Evolutionary conservation across 805 yeast species (phyloP).

Genomic region (Candida peoriensis): DNA sequence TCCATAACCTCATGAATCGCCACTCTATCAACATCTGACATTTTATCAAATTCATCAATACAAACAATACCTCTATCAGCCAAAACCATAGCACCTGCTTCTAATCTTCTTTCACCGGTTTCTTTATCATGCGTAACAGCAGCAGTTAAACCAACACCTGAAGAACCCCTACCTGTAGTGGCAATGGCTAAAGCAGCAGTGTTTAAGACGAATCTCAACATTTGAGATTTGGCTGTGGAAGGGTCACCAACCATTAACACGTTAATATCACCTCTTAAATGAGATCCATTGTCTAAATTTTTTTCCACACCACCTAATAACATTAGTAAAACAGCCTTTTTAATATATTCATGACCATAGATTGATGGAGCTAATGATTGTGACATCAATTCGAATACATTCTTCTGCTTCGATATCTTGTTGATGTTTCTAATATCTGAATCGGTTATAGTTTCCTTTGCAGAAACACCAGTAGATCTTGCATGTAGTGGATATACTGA

Average conservation of each 20-base stretch:
- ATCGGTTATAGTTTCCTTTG: conserved; percentile 65
- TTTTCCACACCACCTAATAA: conserved; percentile 92
- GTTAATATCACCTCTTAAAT: conserved; percentile 96
- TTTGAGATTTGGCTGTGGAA: conserved; percentile 95
- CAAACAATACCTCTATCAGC: conserved; percentile 98
- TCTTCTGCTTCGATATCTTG: conserved; percentile 60
- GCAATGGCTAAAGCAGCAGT: conserved; percentile 96
- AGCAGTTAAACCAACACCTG: conserved; percentile 99
- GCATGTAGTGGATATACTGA: conserved; percentile 87
- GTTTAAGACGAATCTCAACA: conserved; percentile 87
- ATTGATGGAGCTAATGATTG: conserved; percentile 94
- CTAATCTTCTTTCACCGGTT: conserved; percentile 93
- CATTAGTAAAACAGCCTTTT: conserved; percentile 87
- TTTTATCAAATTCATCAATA: conserved; percentile 98
- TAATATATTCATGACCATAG: conserved; percentile 87
- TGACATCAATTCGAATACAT: conserved; percentile 73
- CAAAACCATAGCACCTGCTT: conserved; percentile 99
- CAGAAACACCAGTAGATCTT: conserved; percentile 78
- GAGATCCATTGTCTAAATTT: conserved; percentile 91
- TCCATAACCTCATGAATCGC: conserved; percentile 99
- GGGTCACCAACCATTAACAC: conserved; percentile 98
- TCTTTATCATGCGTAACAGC: conserved; percentile 96
- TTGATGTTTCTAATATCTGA: conserved; percentile 83
- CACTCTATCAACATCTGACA: conserved; percentile 94
- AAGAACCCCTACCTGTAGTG: conserved; percentile 98